Evolutionary conservation across 495 filamentous ascomycete genomes (phyloP).

Genomic region (Bathelium albidoporum): DNA sequence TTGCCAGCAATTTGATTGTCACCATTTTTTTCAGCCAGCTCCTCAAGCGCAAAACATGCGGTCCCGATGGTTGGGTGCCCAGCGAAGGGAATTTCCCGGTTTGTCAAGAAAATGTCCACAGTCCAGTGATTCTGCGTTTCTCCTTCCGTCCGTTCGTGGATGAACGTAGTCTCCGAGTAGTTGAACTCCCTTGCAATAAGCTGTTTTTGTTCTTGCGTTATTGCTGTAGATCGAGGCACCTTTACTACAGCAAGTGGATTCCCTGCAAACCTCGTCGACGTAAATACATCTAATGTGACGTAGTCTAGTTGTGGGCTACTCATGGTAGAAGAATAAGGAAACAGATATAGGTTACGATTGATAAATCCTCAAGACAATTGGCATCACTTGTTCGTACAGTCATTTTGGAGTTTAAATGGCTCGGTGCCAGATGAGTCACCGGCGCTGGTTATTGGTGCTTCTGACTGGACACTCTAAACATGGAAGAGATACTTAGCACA

Average conservation of each 20-base stretch:
- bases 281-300: conserved; percentile 62
- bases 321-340: neutral
- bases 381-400: too few relatives aligned
- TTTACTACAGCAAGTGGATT: conserved; percentile 60
- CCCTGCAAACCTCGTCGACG: conserved; percentile 43
- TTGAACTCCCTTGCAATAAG: conserved; percentile 71
- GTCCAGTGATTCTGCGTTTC: conserved; percentile 22
- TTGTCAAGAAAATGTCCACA: conserved; percentile 59
- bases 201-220: conserved; percentile 46
- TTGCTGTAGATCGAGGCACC: conserved; percentile 32
- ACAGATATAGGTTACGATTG: too few relatives aligned
- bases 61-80: conserved; percentile 72
- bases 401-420: too few relatives aligned
- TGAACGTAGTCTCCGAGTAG: conserved; percentile 72
- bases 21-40: conserved; percentile 5
- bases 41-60: conserved; percentile 39
- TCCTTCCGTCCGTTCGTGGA: conserved; percentile 38
- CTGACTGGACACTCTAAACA: too few relatives aligned
- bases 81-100: conserved; percentile 57
- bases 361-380: too few relatives aligned
- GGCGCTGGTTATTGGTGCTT: too few relatives aligned
- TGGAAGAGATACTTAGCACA: too few relatives aligned
- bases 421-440: too few relatives aligned
- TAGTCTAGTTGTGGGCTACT: neutral
- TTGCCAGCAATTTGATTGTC: conserved; percentile 11